Conservation (phyloP, 306 rosid species). For the Acacia confusa region DNA sequence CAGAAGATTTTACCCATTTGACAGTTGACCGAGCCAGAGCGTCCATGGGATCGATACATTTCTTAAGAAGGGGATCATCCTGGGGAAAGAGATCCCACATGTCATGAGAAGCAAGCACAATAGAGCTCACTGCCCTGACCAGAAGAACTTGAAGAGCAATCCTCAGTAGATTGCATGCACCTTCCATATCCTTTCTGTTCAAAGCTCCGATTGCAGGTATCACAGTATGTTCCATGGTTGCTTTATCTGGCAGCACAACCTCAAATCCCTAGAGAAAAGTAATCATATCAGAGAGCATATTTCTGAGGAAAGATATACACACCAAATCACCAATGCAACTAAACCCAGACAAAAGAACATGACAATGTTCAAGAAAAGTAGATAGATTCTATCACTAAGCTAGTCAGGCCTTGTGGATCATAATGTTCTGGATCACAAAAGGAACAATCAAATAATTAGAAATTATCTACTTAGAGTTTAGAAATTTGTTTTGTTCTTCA, state of each 20-base stretch:
- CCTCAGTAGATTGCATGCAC: constrained; percentile 68
- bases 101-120: constrained; percentile 72
- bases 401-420: not conserved
- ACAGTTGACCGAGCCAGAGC: constrained; percentile 48
- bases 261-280: constrained; percentile 64
- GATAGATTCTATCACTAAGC: not conserved
- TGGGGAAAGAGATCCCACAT: constrained; percentile 58
- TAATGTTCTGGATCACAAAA: not conserved
- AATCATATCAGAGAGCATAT: not conserved
- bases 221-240: constrained; percentile 72
- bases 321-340: not conserved
- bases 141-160: constrained; percentile 78
- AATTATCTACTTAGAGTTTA: not conserved
- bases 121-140: constrained; percentile 63
- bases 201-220: constrained; percentile 75
- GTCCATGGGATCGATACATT: constrained; percentile 47
- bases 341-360: not conserved
- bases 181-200: constrained; percentile 75
- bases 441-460: not conserved
- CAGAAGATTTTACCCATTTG: constrained; percentile 42
- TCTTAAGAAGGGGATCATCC: constrained; percentile 53
- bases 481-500: not conserved
- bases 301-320: not conserved
- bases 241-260: constrained; percentile 70
- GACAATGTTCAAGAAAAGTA: not conserved